A percentile compares a stretch with the other conserved stretches of the same genome.
Conservation (phyloP, 441 rosid species). For the Omphalea diandra region DNA sequence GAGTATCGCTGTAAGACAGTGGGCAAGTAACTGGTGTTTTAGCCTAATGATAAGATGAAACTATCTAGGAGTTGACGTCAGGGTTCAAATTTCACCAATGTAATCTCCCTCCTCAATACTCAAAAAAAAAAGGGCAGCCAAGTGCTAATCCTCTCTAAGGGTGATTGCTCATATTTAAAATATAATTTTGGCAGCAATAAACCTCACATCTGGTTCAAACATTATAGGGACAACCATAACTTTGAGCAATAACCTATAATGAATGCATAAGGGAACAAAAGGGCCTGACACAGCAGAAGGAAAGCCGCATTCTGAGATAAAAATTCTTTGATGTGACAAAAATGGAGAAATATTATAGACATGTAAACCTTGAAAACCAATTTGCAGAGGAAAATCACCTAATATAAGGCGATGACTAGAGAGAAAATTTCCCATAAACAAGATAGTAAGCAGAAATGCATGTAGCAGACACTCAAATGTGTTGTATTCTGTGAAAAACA, state of each 20-base stretch:
- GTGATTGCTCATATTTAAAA: no score
- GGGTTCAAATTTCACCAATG: no score
- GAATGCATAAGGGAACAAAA: neutral
- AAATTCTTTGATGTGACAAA: neutral
- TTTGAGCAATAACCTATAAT: neutral
- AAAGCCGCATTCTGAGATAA: neutral
- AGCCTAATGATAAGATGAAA: no score
- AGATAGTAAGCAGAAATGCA: no score
- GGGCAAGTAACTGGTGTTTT: no score
- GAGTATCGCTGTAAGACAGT: no score
- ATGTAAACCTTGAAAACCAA: neutral
- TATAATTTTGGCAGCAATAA: neutral
- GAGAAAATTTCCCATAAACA: neutral
- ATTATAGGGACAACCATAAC: neutral
- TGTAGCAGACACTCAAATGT: no score
- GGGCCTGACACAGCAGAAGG: neutral
- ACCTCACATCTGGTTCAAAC: neutral
- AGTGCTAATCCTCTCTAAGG: no score
- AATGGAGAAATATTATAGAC: neutral
- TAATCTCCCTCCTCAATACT: no score
- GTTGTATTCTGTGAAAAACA: conserved; percentile 15
- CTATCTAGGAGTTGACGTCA: no score
- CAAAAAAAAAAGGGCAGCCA: no score
- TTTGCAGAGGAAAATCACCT: neutral
- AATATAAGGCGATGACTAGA: conserved; percentile 13